Conservation (phyloP, 495 filamentous ascomycete species). For the Evansstolkia leycettana region DNA sequence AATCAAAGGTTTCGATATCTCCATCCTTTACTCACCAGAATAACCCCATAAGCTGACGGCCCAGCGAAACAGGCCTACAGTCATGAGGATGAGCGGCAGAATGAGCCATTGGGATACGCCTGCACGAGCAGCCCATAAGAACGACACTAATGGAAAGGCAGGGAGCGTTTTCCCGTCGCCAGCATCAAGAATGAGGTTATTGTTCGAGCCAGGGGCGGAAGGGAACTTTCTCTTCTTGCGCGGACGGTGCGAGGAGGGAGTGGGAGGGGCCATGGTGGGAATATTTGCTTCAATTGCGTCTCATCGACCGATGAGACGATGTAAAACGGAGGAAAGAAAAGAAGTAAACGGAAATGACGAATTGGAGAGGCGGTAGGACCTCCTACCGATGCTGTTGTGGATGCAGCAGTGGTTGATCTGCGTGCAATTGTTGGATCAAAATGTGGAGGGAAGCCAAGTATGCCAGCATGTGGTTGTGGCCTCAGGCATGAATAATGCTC, state of each 20-base stretch:
- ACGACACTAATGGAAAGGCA: conserved; percentile 77
- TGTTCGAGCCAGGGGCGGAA: conserved; percentile 36
- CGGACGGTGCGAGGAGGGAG: conserved; percentile 39
- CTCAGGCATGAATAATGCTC: too few species aligned
- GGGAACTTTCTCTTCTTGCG: conserved; percentile 45
- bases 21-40: conserved; percentile 48
- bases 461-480: too few species aligned
- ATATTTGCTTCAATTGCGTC: conserved; percentile 5
- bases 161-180: conserved; percentile 30
- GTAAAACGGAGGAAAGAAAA: not conserved
- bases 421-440: too few species aligned
- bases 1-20: not conserved
- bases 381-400: too few species aligned
- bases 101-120: conserved; percentile 86
- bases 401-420: too few species aligned
- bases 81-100: conserved; percentile 77
- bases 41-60: conserved; percentile 86
- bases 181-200: conserved; percentile 33
- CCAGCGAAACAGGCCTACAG: conserved; percentile 86
- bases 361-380: too few species aligned
- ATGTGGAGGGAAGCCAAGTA: too few species aligned
- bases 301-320: conserved; percentile 14
- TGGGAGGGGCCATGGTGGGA: conserved; percentile 20
- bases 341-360: too few species aligned
- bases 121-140: conserved; percentile 81